Evolutionary conservation across 176 grass and related monocot genomes (phyloP), one percentile per base, ranked within the genome.

Genomic region (Paspalum notatum): DNA sequence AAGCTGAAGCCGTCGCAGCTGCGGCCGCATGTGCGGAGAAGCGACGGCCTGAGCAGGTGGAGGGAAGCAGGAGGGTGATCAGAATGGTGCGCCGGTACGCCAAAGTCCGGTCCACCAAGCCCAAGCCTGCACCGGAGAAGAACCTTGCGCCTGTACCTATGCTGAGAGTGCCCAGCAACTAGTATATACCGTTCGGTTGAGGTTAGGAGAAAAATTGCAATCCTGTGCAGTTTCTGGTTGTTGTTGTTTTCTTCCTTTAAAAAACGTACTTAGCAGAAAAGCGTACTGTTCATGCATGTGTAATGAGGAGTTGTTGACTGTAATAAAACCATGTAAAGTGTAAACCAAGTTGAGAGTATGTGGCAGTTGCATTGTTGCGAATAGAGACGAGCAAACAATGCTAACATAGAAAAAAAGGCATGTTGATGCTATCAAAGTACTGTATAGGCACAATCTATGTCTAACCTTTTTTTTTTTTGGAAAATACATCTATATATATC

Each of bases 81-180:
- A 56, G 75, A 54, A 54, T 79, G 46, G 27, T 79, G 83, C 75
- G 56, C 56, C 14, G 83, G 12, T 85, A 79, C 22, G 75, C 79
- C 7, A 79, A 17, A 40, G 57, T 72, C 12, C 66, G 57, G 9
- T 54, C 75, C 66, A 45, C 62, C 66, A 85, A 71, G 66, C 9
- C 15, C 75, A 85, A 72, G 83, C 54, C 18, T 22, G 54, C 60
- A 6, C 11, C 48, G 11, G 48, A 65, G 11, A 83, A 75, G 60
- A 75, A 56, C 25, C 38, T 51, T 11, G 32, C 37, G 0, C 21
- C 47, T 16, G 26, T 63, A 37, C 63, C 20, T 63, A 37, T 63
- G 46, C 11, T 79, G 25, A 45, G 56, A 18, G 8, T 1, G 22
- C 57, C 25, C 3, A 59, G 24, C 4, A 1, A 18, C 0, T 32